Evolutionary conservation across 257 asterid species (phyloP).

Genomic region (Phtheirospermum japonicum): DNA sequence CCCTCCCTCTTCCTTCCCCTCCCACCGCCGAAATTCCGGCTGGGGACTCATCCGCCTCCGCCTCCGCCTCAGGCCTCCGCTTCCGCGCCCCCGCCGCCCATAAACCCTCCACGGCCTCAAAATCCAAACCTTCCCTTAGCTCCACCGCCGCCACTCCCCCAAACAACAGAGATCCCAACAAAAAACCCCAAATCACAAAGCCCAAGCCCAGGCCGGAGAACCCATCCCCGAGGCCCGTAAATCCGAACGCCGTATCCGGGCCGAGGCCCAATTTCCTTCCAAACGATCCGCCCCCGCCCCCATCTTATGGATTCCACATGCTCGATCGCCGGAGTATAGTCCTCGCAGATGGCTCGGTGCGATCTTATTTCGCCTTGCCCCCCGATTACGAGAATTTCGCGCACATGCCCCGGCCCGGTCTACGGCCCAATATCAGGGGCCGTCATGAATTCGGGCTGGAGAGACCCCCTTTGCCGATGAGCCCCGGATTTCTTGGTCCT

Average conservation of each 20-base stretch:
- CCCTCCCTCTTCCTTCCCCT: conserved; percentile 33
- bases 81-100: conserved; percentile 30
- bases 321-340: conserved; percentile 77
- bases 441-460: conserved; percentile 47
- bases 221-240: conserved; percentile 41
- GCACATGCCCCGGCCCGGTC: conserved; percentile 34
- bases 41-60: conserved; percentile 39
- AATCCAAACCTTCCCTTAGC: conserved; percentile 47
- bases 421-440: conserved; percentile 23
- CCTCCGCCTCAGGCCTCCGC: too few relatives aligned
- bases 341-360: conserved; percentile 79
- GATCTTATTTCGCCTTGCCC: conserved; percentile 84
- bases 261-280: conserved; percentile 44
- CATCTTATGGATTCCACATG: conserved; percentile 88
- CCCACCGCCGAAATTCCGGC: conserved; percentile 52
- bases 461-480: conserved; percentile 51
- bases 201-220: conserved; percentile 38
- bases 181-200: conserved; percentile 36
- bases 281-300: conserved; percentile 82
- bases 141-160: conserved; percentile 31
- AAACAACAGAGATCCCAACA: conserved; percentile 27
- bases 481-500: conserved; percentile 45
- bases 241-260: conserved; percentile 32
- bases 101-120: conserved; percentile 30
- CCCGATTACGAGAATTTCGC: conserved; percentile 69